Percentiles rank a stretch among this genome's conserved stretches.
Conservation (phyloP, 169 alveolate species). For the Plasmodium ovale region DNA sequence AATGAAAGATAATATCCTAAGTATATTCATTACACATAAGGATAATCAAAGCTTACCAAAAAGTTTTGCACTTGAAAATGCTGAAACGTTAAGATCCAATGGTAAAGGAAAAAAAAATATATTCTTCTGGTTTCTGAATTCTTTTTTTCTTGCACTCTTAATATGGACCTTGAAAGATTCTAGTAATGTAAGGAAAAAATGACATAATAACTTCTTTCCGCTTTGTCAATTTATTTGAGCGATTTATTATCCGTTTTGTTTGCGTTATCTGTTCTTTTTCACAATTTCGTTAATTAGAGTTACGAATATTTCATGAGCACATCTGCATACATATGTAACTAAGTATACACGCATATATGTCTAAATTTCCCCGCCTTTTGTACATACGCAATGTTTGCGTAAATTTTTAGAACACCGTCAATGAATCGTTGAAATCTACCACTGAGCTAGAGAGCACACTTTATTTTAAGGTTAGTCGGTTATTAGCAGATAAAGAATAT, state of each 20-base stretch:
- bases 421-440: neutral
- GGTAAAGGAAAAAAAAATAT: neutral
- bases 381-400: neutral
- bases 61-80: neutral
- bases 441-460: neutral
- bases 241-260: neutral
- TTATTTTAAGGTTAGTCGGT: neutral
- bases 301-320: neutral
- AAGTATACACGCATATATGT: neutral
- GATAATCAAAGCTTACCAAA: constrained; percentile 8
- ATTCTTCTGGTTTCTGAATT: neutral
- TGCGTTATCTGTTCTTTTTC: too few species aligned
- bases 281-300: too few species aligned
- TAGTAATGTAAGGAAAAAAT: constrained; percentile 10
- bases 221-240: neutral
- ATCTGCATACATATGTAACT: neutral
- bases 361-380: neutral
- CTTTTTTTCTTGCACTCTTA: constrained; percentile 9
- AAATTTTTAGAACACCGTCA: neutral
- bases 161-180: neutral
- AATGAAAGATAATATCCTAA: neutral
- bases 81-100: neutral
- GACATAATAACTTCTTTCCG: neutral
- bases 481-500: neutral
- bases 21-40: neutral